Evolutionary conservation across 2,329 filamentous ascomycete species (phyloP).

Genomic region (Podosphaera aphanis): DNA sequence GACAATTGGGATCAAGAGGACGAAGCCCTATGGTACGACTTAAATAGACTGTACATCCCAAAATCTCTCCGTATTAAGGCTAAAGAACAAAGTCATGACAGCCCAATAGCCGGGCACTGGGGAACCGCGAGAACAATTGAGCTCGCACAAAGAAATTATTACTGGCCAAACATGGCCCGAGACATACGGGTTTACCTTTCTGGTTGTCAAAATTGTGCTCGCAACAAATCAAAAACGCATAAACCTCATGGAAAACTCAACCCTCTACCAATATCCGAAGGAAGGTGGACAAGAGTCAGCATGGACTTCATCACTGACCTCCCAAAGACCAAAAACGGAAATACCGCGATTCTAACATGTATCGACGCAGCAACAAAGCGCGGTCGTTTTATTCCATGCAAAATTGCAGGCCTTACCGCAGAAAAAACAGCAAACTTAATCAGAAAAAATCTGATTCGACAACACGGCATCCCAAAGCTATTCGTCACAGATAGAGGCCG

Average conservation of each 20-base stretch:
- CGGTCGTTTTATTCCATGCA: not conserved
- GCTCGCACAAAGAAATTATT: not conserved
- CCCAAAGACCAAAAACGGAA: no score
- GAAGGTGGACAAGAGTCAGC: no score
- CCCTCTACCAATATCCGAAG: no score
- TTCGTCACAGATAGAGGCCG: not conserved
- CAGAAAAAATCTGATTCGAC: not conserved
- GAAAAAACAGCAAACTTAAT: not conserved
- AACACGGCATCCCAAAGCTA: not conserved
- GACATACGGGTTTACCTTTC: not conserved
- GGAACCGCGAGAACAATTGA: not conserved
- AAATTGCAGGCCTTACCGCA: not conserved
- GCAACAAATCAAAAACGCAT: not conserved
- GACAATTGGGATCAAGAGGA: not conserved
- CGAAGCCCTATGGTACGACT: not conserved
- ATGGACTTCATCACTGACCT: no score
- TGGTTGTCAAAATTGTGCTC: not conserved
- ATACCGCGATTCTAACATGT: no score
- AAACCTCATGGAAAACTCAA: no score
- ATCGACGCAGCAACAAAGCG: no score
- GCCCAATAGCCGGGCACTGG: not conserved
- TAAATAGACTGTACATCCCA: not conserved
- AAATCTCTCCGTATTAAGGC: not conserved
- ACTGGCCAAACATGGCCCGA: not conserved
- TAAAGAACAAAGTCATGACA: not conserved